These are phyloP conservation scores for Lotmaria passim DNA, from an alignment of 208 protist species.

Conservation along the genomic window DNA sequence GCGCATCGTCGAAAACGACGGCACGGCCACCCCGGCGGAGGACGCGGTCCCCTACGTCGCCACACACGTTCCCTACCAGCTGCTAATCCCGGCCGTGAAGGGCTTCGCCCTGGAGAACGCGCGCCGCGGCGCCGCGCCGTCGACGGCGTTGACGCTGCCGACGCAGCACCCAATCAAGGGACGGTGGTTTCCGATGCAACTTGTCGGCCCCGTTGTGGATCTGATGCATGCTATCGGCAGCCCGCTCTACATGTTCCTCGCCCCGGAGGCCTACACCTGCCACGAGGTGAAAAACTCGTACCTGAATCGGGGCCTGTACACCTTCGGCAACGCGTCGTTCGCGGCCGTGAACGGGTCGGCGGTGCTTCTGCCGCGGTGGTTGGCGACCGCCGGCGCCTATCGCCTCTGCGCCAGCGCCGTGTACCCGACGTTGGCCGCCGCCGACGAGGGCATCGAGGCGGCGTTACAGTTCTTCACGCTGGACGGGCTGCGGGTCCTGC, in stretches of 20 bases:
- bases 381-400: conserved; percentile 51
- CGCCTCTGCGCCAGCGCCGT: conserved; percentile 69
- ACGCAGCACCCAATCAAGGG: conserved; percentile 53
- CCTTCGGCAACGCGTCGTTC: conserved; percentile 45
- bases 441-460: conserved; percentile 50
- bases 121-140: conserved; percentile 14
- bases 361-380: conserved; percentile 55
- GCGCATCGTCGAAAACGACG: conserved; percentile 42
- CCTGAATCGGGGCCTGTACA: conserved; percentile 34
- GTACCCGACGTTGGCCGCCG: conserved; percentile 39
- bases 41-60: conserved; percentile 36
- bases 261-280: conserved; percentile 47
- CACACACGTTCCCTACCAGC: conserved; percentile 61
- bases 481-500: conserved; percentile 43
- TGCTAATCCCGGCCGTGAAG: conserved; percentile 51
- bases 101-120: conserved; percentile 46
- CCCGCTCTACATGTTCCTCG: conserved; percentile 71
- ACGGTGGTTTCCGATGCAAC: conserved; percentile 58
- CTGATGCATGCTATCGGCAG: conserved; percentile 50
- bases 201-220: conserved; percentile 63
- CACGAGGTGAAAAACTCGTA: conserved; percentile 54
- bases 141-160: conserved; percentile 40
- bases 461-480: conserved; percentile 67
- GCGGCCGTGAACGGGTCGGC: conserved; percentile 55
- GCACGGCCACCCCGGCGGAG: background rate